Evolutionary conservation across 2,329 filamentous ascomycete species (phyloP).

Genomic region (Cucurbitaria berberidis): DNA sequence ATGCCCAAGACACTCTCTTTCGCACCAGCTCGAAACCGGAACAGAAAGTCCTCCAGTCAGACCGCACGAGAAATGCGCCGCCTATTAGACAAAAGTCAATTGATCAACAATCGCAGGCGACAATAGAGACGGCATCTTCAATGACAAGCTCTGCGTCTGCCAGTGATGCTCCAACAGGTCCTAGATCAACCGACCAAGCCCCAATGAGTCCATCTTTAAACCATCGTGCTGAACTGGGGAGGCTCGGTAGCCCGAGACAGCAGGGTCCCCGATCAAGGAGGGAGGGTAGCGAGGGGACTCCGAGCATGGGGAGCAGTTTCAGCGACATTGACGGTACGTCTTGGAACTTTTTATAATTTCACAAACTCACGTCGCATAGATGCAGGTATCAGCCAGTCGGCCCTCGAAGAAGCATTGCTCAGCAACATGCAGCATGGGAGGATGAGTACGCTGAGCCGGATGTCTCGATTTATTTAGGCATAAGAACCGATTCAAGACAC

Average conservation of each 20-base stretch:
- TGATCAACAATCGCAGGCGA: conserved; percentile 27
- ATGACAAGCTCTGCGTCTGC: conserved; percentile 55
- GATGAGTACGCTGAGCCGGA: conserved; percentile 72
- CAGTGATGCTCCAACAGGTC: conserved; percentile 30
- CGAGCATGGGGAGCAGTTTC: conserved; percentile 72
- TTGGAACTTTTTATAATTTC: background rate
- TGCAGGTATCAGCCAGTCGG: conserved; percentile 80
- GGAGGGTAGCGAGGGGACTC: conserved; percentile 45
- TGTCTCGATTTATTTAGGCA: conserved; percentile 57
- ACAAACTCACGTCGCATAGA: conserved; percentile 55
- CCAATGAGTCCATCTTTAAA: conserved; percentile 56
- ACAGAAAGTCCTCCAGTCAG: conserved; percentile 12
- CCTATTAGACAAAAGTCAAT: conserved; percentile 18
- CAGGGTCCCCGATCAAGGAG: conserved; percentile 22
- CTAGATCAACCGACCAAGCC: conserved; percentile 24
- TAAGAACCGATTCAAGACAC: background rate
- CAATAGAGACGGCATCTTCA: conserved; percentile 55
- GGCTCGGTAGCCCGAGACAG: conserved; percentile 59
- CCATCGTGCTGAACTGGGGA: conserved; percentile 64
- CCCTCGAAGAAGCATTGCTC: conserved; percentile 77
- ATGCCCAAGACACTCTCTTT: conserved; percentile 15
- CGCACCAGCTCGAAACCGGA: conserved; percentile 8
- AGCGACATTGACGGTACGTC: conserved; percentile 77
- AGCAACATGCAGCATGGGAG: conserved; percentile 72
- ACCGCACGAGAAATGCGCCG: conserved; percentile 6